Evolutionary conservation across 2,329 filamentous ascomycete species (phyloP).

Genomic region (Scedosporium minutisporum): DNA sequence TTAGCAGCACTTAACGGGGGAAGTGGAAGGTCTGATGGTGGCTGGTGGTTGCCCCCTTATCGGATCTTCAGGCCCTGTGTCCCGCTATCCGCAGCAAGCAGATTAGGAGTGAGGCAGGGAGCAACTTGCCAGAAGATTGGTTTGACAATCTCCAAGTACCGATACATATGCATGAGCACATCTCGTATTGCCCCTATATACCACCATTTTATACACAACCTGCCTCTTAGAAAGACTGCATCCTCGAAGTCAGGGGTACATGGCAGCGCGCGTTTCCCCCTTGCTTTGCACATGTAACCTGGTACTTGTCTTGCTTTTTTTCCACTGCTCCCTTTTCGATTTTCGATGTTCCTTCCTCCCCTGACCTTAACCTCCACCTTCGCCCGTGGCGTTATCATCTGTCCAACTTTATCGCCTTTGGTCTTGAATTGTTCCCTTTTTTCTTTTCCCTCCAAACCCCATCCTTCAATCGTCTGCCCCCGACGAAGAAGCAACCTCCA

Average conservation of each 20-base stretch:
- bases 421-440: background rate
- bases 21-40: background rate
- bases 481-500: background rate
- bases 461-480: background rate
- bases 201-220: background rate
- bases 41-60: background rate
- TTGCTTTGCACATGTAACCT: background rate
- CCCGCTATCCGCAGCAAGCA: background rate
- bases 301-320: background rate
- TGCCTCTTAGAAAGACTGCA: background rate
- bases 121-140: background rate
- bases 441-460: background rate
- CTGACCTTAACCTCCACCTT: background rate
- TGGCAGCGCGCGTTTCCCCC: background rate
- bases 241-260: background rate
- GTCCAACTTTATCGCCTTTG: background rate
- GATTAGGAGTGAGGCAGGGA: background rate
- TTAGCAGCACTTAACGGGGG: background rate
- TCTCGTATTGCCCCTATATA: background rate
- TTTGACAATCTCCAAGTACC: background rate
- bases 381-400: slow-evolving; percentile 1
- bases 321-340: background rate
- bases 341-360: background rate
- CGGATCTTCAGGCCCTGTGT: background rate
- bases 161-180: background rate